A percentile compares a stretch with the other conserved stretches of the same genome.
Evolutionary conservation across 352 stramenopile genomes (phyloP).

Genomic region (Lagenidium giganteum): DNA sequence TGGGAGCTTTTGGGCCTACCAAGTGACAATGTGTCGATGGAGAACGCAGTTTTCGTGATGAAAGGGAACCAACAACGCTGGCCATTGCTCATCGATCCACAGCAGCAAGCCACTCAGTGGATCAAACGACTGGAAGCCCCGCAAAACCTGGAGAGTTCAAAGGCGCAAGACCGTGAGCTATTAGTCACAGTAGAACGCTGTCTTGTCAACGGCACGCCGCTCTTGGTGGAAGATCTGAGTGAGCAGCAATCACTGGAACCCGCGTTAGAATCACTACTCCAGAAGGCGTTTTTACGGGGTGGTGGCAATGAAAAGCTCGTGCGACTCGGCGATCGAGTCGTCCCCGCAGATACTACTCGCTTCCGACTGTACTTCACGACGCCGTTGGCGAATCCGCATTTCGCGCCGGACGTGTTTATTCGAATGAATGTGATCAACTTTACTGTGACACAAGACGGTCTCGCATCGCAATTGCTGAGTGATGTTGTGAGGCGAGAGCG

Average conservation of each 20-base stretch:
- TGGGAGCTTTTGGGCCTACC: conserved; percentile 88
- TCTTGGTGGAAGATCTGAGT: conserved; percentile 56
- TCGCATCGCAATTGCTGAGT: conserved; percentile 88
- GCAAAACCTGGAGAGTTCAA: conserved; percentile 65
- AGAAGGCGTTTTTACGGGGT: conserved; percentile 15
- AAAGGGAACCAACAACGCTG: conserved; percentile 78
- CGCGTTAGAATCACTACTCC: conserved; percentile 48
- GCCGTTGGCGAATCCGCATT: conserved; percentile 89
- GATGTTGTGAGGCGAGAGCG: conserved; percentile 84
- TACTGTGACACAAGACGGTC: conserved; percentile 85
- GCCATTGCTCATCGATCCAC: conserved; percentile 92
- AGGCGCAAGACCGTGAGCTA: conserved; percentile 43
- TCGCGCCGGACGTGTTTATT: conserved; percentile 89
- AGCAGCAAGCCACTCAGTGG: conserved; percentile 91
- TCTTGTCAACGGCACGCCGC: conserved; percentile 27
- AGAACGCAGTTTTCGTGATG: conserved; percentile 90
- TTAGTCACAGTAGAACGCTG: conserved; percentile 34
- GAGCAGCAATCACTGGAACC: conserved; percentile 44
- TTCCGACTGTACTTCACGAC: conserved; percentile 91
- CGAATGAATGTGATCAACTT: conserved; percentile 94
- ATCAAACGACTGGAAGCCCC: conserved; percentile 81
- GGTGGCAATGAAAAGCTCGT: conserved; percentile 22
- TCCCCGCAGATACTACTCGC: conserved; percentile 57
- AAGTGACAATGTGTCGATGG: conserved; percentile 83
- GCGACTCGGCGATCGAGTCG: conserved; percentile 61